Evolutionary conservation across 129 eudicot genomes (phyloP).

Genomic region (Scalesia atractyloides): DNA sequence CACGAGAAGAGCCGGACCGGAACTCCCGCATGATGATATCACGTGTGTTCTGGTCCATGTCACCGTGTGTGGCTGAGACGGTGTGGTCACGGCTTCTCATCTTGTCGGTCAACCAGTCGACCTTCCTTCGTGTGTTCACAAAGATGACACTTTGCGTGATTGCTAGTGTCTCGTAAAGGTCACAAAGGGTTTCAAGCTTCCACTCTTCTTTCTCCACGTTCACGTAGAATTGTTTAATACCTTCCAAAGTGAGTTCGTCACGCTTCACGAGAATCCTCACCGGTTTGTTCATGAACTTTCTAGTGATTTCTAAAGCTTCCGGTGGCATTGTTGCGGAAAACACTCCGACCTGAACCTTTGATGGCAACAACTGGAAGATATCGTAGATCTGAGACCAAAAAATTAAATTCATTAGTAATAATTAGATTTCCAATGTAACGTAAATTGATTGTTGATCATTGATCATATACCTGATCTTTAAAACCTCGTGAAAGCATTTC

Average conservation of each 20-base stretch:
- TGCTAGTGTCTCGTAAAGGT: constrained; percentile 68
- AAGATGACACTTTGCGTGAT: constrained; percentile 83
- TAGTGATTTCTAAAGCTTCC: constrained; percentile 67
- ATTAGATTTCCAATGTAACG: not conserved
- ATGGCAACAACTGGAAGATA: constrained; percentile 60
- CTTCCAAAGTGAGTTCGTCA: constrained; percentile 68
- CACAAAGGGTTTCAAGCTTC: constrained; percentile 77
- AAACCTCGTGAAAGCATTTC: constrained; percentile 83
- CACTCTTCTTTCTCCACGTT: constrained; percentile 81
- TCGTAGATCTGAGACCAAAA: constrained; percentile 50
- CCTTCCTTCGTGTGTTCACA: constrained; percentile 78
- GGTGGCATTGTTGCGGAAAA: constrained; percentile 81
- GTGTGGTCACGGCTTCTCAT: constrained; percentile 82
- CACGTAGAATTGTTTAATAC: constrained; percentile 69
- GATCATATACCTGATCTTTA: constrained; percentile 60
- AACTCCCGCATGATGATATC: constrained; percentile 80
- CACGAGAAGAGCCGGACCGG: constrained; percentile 82
- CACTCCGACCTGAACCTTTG: constrained; percentile 73
- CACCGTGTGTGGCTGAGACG: constrained; percentile 77
- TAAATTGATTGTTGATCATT: not conserved
- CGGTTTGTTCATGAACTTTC: constrained; percentile 72
- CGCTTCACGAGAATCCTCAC: constrained; percentile 69
- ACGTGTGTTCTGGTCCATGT: constrained; percentile 82
- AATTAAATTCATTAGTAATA: not conserved
- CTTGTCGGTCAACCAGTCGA: constrained; percentile 82